Evolutionary conservation across 257 asterid species (phyloP), one percentile per base, ranked within the genome.

Genomic region (Ballota nigra): DNA sequence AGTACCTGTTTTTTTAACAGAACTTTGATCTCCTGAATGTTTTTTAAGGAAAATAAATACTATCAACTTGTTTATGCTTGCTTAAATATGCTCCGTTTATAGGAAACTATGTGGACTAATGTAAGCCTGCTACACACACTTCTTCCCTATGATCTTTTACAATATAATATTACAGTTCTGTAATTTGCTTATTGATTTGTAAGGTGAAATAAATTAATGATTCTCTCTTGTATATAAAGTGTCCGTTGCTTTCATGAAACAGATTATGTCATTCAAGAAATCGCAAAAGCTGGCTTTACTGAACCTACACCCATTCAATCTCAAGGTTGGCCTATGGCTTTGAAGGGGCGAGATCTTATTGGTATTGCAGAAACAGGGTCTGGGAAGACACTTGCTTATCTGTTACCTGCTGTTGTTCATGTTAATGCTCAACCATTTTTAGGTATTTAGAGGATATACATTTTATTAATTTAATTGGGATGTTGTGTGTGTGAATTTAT

Each of bases 241-340:
- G 45, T 38, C 69, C 6, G 7, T 72, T 34, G 28, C 2, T 67
- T 33, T 71, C 67, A 29, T 74, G 68, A 26, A 36, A 31, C 95
- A 92, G 98, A 90, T 72, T 94, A 94, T 87, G 99, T 91, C 59
- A 59, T 94, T 87, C 90, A 91, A 89, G 99, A 94, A 82, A 74
- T 94, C 78, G 89, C 80, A 52, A 94, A 84, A 74, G 99, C 99
- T 70, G 99, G 99, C 51, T 94, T 94, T 82, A 80, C 93, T 23
- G 99, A 91, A 77, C 99, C 99, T 65, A 94, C 99, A 29, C 92
- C 99, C 29, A 91, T 94, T 82, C 99, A 94, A 72, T 85, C 99
- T 73, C 99, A 94, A 86, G 98, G 99, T 67, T 94, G 99, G 99
- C 99, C 99, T 45, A 94, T 94, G 99, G 98, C 99, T 72, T 75